phyloP scores from a whole-genome alignment of 78 protist genomes.

The Dictyostelium citrinum region DNA sequence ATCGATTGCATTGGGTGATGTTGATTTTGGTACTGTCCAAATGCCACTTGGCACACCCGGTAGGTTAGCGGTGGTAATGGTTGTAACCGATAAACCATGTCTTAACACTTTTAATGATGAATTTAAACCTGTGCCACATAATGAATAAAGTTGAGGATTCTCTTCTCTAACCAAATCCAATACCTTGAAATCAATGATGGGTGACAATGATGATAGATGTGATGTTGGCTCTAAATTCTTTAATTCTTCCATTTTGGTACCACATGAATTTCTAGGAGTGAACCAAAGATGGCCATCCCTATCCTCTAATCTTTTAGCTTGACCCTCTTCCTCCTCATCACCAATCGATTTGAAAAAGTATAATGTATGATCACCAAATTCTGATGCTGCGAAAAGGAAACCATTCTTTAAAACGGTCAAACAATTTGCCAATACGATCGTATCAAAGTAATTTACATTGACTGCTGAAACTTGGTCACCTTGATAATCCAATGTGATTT shows the following conservation, averaged over 20 bases:
- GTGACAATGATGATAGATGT: conserved; percentile 87
- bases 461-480: conserved; percentile 79
- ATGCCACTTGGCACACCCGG: conserved; percentile 86
- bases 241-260: conserved; percentile 37
- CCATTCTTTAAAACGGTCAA: conserved; percentile 86
- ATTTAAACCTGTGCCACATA: conserved; percentile 89
- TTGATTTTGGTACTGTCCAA: conserved; percentile 46
- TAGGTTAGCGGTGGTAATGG: conserved; percentile 86
- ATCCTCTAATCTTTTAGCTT: background rate
- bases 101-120: conserved; percentile 90
- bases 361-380: conserved; percentile 94
- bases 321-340: background rate
- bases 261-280: background rate
- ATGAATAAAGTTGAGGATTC: conserved; percentile 82
- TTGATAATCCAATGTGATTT: conserved; percentile 80
- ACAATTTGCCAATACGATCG: conserved; percentile 88
- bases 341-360: conserved; percentile 55
- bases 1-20: background rate
- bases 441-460: conserved; percentile 90
- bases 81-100: conserved; percentile 91
- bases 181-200: conserved; percentile 87
- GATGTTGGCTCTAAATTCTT: conserved; percentile 85
- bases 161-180: conserved; percentile 78
- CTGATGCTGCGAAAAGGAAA: conserved; percentile 95
- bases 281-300: conserved; percentile 3